Base-by-base conservation (phyloP, 805 yeast species). In the Lachancea mirantina region DNA sequence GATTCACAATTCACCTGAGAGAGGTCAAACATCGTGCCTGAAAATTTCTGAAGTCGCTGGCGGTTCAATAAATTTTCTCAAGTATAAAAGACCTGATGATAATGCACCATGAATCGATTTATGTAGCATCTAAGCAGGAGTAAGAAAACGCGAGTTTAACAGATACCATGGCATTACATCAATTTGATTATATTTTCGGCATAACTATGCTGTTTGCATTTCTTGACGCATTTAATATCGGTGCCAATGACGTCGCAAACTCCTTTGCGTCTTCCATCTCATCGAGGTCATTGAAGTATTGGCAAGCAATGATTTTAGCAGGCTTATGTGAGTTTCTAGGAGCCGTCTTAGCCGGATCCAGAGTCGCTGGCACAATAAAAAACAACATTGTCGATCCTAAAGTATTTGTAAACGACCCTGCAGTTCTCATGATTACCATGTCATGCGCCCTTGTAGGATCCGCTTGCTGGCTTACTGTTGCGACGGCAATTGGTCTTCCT, bases 191-290 rank as follows among this genome's bases (percentile, higher is more conserved):
- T 50, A 65, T 80, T 51, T 74, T 80, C 50, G 88, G 84, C 11
- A 67, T 78, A 39, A 74, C 74, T 26, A 67, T 78, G 68, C 56
- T 79, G 39, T 78, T 79, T 57, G 87, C 84, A 38, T 77, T 76
- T 64, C 62, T 80, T 45, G 87, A 80, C 59, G 88, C 87, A 4
- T 80, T 75, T 69, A 79, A 78, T 54, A 79, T 78, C 45, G 88
- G 88, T 32, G 89, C 88, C 19, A 80, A 81, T 50, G 89, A 80
- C 64, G 85, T 80, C 37, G 80, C 88, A 10, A 80, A 81, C 64
- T 80, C 89, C 2, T 80, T 77, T 49, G 80, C 89, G 1, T 78
- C 88, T 2, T 72, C 88, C 0, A 76, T 80, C 4, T 75, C 87
- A 9, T 77, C 88, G 8, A 64, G 81, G 45, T 69, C 84, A 10